These are phyloP conservation scores for Leishmania mexicana DNA, from an alignment of 208 protist species.

Conservation along the genomic window DNA sequence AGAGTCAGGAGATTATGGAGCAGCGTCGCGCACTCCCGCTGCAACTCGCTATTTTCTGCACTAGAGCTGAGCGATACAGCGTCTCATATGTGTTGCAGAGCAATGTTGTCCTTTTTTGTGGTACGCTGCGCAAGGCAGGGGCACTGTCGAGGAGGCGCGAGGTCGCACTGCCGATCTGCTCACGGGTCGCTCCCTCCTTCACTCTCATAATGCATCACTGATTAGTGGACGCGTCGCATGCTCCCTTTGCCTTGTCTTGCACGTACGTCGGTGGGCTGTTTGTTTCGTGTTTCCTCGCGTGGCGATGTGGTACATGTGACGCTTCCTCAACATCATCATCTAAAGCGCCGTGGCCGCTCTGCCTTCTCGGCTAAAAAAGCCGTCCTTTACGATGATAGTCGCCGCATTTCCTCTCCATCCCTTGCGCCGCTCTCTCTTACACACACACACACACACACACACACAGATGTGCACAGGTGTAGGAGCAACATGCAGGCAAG, in stretches of 20 bases:
- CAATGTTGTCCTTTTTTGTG: background rate
- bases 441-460: background rate
- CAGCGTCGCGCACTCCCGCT: constrained; percentile 4
- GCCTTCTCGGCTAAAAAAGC: background rate
- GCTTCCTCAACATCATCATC: constrained; percentile 1
- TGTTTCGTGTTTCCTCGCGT: background rate
- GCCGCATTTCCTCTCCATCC: background rate
- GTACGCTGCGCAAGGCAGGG: background rate
- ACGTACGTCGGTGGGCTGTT: background rate
- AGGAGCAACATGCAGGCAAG: background rate
- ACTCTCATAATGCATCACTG: background rate
- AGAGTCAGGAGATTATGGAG: constrained; percentile 7
- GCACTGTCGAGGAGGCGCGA: background rate
- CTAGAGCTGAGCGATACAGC: background rate
- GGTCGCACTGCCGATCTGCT: background rate
- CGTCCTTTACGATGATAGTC: background rate
- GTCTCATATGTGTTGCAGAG: background rate
- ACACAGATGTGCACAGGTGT: background rate
- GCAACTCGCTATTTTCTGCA: constrained; percentile 7
- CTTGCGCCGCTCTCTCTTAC: background rate
- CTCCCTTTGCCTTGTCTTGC: background rate
- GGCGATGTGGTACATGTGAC: background rate
- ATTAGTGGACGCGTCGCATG: background rate
- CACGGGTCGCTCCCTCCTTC: background rate
- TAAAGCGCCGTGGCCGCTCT: background rate